Percentiles rank a stretch among this genome's conserved stretches.
Conservation (phyloP, 106 monocot genomes). For the Dendrobium officinale region DNA sequence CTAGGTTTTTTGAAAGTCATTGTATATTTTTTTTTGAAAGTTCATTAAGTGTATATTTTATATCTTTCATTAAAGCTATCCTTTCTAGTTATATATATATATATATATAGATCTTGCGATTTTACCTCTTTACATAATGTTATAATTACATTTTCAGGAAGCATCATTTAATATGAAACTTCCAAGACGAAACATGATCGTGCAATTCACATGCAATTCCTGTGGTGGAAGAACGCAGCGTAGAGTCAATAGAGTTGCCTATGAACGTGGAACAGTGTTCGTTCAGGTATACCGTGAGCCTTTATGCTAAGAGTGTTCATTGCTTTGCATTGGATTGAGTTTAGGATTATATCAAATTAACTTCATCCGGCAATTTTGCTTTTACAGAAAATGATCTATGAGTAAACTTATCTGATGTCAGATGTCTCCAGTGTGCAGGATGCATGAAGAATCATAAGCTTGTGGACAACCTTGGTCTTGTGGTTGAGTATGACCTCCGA, state of each 20-base stretch:
- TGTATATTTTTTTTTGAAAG: not conserved
- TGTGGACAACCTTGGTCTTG: conserved; percentile 83
- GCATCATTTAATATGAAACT: conserved; percentile 26
- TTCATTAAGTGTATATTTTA: not conserved
- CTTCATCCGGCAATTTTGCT: too few relatives aligned
- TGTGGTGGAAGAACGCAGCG: conserved; percentile 43
- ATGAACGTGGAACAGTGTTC: conserved; percentile 41
- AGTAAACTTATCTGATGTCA: not conserved
- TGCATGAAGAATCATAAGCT: conserved; percentile 75
- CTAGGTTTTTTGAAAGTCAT: not conserved
- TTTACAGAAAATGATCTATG: not conserved
- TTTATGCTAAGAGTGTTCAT: not conserved
- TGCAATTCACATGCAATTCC: conserved; percentile 39
- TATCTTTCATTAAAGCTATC: not conserved
- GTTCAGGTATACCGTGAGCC: conserved; percentile 18
- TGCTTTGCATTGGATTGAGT: too few relatives aligned
- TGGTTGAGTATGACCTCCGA: conserved; percentile 78
- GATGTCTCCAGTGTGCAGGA: conserved; percentile 66
- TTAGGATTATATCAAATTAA: too few relatives aligned
- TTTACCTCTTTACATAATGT: not conserved
- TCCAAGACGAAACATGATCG: conserved; percentile 32
- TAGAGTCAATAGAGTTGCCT: conserved; percentile 25
- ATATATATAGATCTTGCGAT: not conserved
- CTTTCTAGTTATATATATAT: not conserved
- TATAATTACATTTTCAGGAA: conserved; percentile 19